These are phyloP conservation scores for Lentinula raphanica DNA, from an alignment of 768 basidiomycete genomes.

Conservation along the genomic window DNA sequence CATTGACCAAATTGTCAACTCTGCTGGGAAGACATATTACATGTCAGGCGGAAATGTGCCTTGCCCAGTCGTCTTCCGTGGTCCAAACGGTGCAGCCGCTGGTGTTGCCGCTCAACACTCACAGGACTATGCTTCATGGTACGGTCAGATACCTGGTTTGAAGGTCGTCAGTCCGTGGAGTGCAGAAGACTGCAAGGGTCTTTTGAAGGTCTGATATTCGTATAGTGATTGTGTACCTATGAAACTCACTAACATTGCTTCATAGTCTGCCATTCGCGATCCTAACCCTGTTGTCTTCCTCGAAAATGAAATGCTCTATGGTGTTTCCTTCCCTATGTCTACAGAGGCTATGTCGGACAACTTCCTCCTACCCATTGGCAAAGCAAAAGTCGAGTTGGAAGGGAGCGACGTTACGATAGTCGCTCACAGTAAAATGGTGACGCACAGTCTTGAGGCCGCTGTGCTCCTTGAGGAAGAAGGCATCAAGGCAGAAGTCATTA, in stretches of 20 bases:
- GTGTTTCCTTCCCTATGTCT: conserved; percentile 95
- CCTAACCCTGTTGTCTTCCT: conserved; percentile 98
- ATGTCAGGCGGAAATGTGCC: conserved; percentile 99
- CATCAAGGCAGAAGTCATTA: conserved; percentile 96
- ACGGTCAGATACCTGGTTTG: conserved; percentile 86
- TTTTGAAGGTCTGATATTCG: conserved; percentile 69
- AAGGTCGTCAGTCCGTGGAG: conserved; percentile 98
- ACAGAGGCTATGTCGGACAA: conserved; percentile 91
- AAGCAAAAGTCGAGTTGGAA: conserved; percentile 91
- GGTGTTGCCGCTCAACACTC: conserved; percentile 98
- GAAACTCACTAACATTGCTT: not conserved
- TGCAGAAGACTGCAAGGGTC: conserved; percentile 98
- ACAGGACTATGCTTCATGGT: conserved; percentile 97
- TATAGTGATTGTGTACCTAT: not conserved
- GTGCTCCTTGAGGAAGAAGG: conserved; percentile 92
- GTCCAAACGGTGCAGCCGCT: conserved; percentile 95
- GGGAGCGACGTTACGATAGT: conserved; percentile 94
- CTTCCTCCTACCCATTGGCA: conserved; percentile 95
- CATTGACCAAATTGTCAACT: conserved; percentile 99
- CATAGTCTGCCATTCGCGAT: conserved; percentile 90
- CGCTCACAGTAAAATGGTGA: conserved; percentile 98
- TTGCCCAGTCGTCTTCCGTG: conserved; percentile 98
- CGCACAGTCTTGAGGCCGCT: conserved; percentile 91
- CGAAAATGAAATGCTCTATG: conserved; percentile 99
- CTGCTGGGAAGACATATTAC: conserved; percentile 99